Base-by-base conservation (phyloP, 2,329 filamentous ascomycete genomes). In the Apiospora koreana region DNA sequence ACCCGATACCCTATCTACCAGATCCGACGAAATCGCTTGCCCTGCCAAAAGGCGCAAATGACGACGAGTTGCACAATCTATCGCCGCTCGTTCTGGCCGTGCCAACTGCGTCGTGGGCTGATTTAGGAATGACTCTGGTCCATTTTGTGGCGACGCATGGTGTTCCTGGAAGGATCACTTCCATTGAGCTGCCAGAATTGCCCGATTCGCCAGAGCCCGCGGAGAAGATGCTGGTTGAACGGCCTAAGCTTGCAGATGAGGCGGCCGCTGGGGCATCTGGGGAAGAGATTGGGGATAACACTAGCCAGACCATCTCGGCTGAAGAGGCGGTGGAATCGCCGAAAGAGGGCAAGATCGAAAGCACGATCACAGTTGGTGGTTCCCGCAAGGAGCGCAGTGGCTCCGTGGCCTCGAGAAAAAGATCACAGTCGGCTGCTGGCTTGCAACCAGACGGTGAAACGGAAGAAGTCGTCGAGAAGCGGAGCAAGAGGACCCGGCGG, bases 401-500 rank as follows among this genome's bases (percentile, higher is more conserved):
- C n/a, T 83, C 85, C 1, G 73, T 82, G 7, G 78, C 82, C 16
- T 86, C 84, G 0, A 84, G 89, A 67, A 91, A 91, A 76, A 84
- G 89, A 67, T 91, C 89, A 1, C 89, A 91, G 71, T 92, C 89
- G 14, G 80, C 81, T 41, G 89, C 89, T 5, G 89, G 89, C 3
- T 79, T 92, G 21, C 83, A 83, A 21, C 67, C 67, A 0, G 89
- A 91, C 2, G 83, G 79, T 0, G 82, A 77, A 0, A 88, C 90
- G 9, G 89, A 91, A 68, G 89, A 91, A 43, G 85, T 83, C 31
- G 82, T 81, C 1, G 84, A 87, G 68, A 92, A 91, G 75, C 83
- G 90, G 70, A 92, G 89, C 78, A 93, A 92, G 76, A 83, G 91
- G 67, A 89, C 89, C 41, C 85, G 90, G 64, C 86, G 89, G 23